Conservation (phyloP, 75 land plant genomes). For the Picea sitchensis region DNA sequence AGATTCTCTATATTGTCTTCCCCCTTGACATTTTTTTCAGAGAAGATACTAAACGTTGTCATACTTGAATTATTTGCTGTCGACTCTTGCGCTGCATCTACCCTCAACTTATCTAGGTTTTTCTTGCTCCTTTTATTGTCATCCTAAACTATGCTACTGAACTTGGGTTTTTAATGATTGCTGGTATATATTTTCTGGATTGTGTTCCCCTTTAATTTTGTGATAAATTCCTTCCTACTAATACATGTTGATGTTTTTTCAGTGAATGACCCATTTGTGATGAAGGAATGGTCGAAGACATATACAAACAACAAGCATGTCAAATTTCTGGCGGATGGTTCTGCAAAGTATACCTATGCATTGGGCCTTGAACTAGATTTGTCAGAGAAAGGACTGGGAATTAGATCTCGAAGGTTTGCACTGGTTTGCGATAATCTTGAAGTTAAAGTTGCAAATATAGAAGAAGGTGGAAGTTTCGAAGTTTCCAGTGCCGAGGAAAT, state of each 20-base stretch:
- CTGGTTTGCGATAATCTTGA: constrained; percentile 62
- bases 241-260: background rate
- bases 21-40: no score
- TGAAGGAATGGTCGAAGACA: constrained; percentile 89
- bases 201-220: no score
- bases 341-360: constrained; percentile 71
- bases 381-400: constrained; percentile 75
- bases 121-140: no score
- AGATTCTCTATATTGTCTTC: no score
- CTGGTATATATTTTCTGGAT: no score
- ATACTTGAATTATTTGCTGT: no score
- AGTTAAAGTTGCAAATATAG: constrained; percentile 84
- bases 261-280: constrained; percentile 95
- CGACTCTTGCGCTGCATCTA: no score
- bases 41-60: no score
- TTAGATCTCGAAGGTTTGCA: constrained; percentile 76
- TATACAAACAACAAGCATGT: constrained; percentile 67
- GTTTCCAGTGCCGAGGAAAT: constrained; percentile 81
- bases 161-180: no score
- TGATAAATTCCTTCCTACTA: no score
- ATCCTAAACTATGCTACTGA: no score
- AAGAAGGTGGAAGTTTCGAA: constrained; percentile 73
- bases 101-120: no score
- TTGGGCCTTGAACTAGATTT: constrained; percentile 90
- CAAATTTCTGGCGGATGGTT: constrained; percentile 87